Evolutionary conservation across 176 grass and related monocot genomes (phyloP).

Genomic region (Aechmea fasciata): DNA sequence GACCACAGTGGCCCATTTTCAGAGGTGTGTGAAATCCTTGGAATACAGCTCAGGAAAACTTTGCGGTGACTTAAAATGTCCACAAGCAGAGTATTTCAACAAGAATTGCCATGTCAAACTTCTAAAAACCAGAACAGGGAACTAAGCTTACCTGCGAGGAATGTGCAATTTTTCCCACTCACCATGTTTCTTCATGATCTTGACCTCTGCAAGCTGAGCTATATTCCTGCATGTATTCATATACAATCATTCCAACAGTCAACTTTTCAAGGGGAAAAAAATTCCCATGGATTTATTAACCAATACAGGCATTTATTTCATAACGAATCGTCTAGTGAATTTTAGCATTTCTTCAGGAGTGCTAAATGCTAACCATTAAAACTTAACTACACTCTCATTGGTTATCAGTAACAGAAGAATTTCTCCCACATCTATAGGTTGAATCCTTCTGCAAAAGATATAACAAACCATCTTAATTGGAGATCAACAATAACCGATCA

Average conservation of each 20-base stretch:
- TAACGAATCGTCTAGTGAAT: not conserved
- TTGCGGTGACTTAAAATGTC: not conserved
- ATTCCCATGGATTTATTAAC: not conserved
- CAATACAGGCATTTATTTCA: not conserved
- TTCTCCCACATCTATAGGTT: too few species aligned
- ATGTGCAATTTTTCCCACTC: constrained; percentile 84
- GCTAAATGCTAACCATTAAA: too few species aligned
- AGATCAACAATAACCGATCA: too few species aligned
- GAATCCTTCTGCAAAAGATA: too few species aligned
- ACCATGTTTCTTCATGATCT: constrained; percentile 87
- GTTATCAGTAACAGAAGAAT: too few species aligned
- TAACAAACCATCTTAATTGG: too few species aligned
- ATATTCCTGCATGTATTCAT: constrained; percentile 62
- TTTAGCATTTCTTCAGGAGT: too few species aligned
- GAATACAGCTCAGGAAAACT: not conserved
- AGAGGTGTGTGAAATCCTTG: too few species aligned
- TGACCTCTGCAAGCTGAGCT: constrained; percentile 65
- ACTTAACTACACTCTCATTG: too few species aligned
- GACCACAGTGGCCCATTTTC: too few species aligned
- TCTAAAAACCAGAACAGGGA: not conserved
- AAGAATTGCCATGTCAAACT: not conserved
- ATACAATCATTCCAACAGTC: not conserved
- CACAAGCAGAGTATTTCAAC: not conserved
- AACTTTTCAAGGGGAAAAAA: not conserved
- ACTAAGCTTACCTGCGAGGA: constrained; percentile 61